Evolutionary conservation across 208 protist species (phyloP).

Genomic region (Trypanosoma mega): DNA sequence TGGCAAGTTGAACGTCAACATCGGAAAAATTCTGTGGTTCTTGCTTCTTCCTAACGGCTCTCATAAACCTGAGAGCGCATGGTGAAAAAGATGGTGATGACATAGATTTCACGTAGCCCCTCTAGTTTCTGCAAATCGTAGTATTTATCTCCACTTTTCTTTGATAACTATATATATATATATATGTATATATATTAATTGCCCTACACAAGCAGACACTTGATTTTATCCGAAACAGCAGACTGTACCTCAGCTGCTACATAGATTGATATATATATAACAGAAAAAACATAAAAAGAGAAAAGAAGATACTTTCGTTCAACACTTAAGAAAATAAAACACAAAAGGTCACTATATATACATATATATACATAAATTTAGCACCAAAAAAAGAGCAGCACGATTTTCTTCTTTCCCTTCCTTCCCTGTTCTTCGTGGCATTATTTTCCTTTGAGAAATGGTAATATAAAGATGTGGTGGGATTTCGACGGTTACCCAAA

Average conservation of each 20-base stretch:
- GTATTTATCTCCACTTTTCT: neutral
- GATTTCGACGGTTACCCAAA: neutral
- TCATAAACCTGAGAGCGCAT: neutral
- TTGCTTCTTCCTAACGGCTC: neutral
- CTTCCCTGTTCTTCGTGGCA: neutral
- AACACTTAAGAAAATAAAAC: conserved; percentile 4
- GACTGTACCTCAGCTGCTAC: no score
- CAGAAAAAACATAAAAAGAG: no score
- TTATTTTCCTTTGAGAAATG: neutral
- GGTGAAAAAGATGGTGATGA: no score
- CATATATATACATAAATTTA: neutral
- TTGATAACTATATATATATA: no score
- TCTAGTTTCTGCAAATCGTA: neutral
- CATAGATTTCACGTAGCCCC: no score
- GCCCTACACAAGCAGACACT: no score
- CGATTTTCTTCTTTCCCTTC: conserved; percentile 3
- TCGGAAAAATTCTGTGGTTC: neutral
- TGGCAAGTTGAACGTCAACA: conserved; percentile 13
- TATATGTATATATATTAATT: no score
- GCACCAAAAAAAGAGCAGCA: neutral
- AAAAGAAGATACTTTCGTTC: neutral
- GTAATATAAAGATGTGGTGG: conserved; percentile 13
- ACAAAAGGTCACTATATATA: neutral
- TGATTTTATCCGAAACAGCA: no score
- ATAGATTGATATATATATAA: no score